Evolutionary conservation across 2,329 filamentous ascomycete species (phyloP).

Genomic region (Colletotrichum spinosum): DNA sequence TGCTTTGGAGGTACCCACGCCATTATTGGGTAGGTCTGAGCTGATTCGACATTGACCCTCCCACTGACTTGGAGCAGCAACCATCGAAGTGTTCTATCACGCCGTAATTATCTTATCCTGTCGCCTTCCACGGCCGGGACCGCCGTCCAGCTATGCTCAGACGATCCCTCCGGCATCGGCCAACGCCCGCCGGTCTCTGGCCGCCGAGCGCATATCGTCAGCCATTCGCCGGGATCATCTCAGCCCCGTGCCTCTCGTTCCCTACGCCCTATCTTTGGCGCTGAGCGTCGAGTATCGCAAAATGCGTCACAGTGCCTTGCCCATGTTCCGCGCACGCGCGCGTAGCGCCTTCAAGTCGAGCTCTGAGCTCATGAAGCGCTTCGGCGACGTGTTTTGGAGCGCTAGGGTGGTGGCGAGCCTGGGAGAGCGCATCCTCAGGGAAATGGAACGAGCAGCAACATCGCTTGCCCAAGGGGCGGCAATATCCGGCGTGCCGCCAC

Average conservation of each 20-base stretch:
- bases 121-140: slow-evolving; percentile 59
- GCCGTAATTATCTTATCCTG: slow-evolving; percentile 73
- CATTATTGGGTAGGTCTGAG: slow-evolving; percentile 58
- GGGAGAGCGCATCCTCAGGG: slow-evolving; percentile 65
- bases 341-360: slow-evolving; percentile 66
- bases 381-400: slow-evolving; percentile 70
- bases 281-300: slow-evolving; percentile 73
- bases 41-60: background rate
- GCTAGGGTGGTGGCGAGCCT: slow-evolving; percentile 65
- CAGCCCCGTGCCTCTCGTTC: slow-evolving; percentile 68
- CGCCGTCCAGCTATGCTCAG: slow-evolving; percentile 50
- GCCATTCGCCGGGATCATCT: slow-evolving; percentile 64
- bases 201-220: slow-evolving; percentile 67
- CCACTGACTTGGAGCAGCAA: slow-evolving; percentile 55
- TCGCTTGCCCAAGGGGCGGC: slow-evolving; percentile 46
- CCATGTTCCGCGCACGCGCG: slow-evolving; percentile 68
- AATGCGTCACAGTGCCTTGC: slow-evolving; percentile 70
- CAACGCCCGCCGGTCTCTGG: slow-evolving; percentile 68
- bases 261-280: slow-evolving; percentile 71
- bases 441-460: slow-evolving; percentile 66
- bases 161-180: slow-evolving; percentile 60
- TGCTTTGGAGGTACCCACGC: slow-evolving; percentile 61
- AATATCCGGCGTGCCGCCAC: background rate
- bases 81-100: slow-evolving; percentile 73
- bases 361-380: slow-evolving; percentile 62